Evolutionary conservation across 2,329 filamentous ascomycete genomes (phyloP), one percentile per base, ranked within the genome.

Genomic region (Grosmannia penicillata): DNA sequence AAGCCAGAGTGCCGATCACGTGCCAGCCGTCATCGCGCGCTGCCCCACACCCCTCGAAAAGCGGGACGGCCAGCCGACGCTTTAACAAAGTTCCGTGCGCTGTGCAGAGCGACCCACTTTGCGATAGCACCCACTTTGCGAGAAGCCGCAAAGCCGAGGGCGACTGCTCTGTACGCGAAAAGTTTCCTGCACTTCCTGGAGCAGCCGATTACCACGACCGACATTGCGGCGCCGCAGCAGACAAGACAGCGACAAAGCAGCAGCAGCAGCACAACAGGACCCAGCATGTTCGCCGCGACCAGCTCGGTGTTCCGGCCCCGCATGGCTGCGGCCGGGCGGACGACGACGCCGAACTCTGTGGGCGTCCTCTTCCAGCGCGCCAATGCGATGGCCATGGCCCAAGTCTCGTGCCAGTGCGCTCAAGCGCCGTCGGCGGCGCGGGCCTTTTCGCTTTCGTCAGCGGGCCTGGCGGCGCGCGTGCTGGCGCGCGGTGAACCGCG

Each of bases 281-380:
- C 24, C 23, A 17, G 3, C 31, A 45, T 45, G 43, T 37, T 45
- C 6, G 33, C 40, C 22, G 28, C 45, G 6, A 37, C 46, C 5
- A 33, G 41, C 2, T 36, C 40, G 13, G 41, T 45, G 36, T 33
- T 43, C 33, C 42, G 39, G 19, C 39, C 39, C 8, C 26, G 34
- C 24, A 15, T 41, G n/a, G 29, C 31, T 10, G 35, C 14, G 13
- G 39, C 23, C n/a, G 18, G 26, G 24, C 39, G 38, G 21, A 36
- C 14, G 11, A 26, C 15, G 18, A 8, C 26, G 19, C 15, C n/a
- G 19, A 18, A 19, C 17, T 23, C 33, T 6, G 33, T 18, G 8
- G 33, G 15, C 11, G 2, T 30, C 8, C 11, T 40, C 6, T 22
- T 40, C 9, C 31, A 21, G 8, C 34, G 24, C 8, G 11, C 26